Evolutionary conservation across 306 rosid species (phyloP), one percentile per base, ranked within the genome.

Genomic region (Fagus sylvatica): DNA sequence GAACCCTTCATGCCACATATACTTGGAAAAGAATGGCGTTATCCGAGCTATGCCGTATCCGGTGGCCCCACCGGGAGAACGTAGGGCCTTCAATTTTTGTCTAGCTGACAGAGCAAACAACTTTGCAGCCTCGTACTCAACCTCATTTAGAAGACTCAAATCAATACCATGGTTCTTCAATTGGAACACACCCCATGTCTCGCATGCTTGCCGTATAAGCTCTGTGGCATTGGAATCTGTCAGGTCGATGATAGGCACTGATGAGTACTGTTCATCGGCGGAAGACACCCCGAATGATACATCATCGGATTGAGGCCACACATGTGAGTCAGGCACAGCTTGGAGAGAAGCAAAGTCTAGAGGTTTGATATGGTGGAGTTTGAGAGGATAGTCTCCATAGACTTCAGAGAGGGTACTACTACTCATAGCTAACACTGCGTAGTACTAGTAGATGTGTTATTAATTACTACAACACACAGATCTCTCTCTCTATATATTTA

Each of bases 1-100:
- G 72, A 90, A 92, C 0, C 98, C 98, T 57, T 94, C 98, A 41
- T 90, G 94, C 98, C 98, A 94, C 97, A 91, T 90, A 55, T 71
- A 33, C 78, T 89, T 89, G 12, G 87, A 64, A 42, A 86, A 94
- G 75, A 90, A 90, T 0, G 87, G 86, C 53, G 98, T 79, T 22
- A 90, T 90, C 43, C 85, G 83, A 40, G 93, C 89, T 1, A 54
- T n/a, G 10, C 98, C 98, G 22, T 90, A 94, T 0, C 98, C 98
- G 37, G 91, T 73, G 76, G 59, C 77, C 7, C 84, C 82, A 0
- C 72, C 76, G 1, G 93, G 79, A 8, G 91, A 77, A 22, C 97
- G 70, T 2, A 88, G 53, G 1, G 90, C 94, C 74, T 83, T 85
- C 73, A 88, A 5, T 46, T 94, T 94, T 16, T 74, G 86, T 54